Conservation (phyloP, 2,329 filamentous ascomycete species). For the Chrysoporthe austroafricana region DNA sequence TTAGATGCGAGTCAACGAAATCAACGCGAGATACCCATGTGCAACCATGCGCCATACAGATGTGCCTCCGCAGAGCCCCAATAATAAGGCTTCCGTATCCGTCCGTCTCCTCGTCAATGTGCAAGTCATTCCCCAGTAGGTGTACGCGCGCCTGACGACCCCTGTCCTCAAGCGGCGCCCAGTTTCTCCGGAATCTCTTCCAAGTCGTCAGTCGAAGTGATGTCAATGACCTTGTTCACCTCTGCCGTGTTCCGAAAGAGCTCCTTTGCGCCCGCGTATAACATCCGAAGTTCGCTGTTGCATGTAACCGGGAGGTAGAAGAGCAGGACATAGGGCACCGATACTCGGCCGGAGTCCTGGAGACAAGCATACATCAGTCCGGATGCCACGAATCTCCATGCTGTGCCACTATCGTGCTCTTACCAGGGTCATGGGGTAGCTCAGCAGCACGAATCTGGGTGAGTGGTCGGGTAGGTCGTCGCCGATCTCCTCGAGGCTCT, state of each 20-base stretch:
- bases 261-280: slow-evolving; percentile 95
- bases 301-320: slow-evolving; percentile 94
- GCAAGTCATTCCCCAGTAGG: neutral
- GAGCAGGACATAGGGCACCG: slow-evolving; percentile 90
- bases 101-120: neutral
- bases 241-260: slow-evolving; percentile 92
- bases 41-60: slow-evolving; percentile 16
- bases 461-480: slow-evolving; percentile 93
- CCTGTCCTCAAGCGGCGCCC: slow-evolving; percentile 37
- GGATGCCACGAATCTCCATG: neutral
- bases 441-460: slow-evolving; percentile 86
- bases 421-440: slow-evolving; percentile 88
- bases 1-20: slow-evolving; percentile 28
- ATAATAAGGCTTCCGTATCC: neutral
- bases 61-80: neutral
- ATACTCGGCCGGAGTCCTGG: slow-evolving; percentile 78
- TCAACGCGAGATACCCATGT: slow-evolving; percentile 22
- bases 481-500: slow-evolving; percentile 75
- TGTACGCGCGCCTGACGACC: neutral
- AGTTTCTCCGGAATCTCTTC: slow-evolving; percentile 76
- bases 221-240: slow-evolving; percentile 85
- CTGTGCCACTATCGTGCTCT: slow-evolving; percentile 16
- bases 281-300: slow-evolving; percentile 85
- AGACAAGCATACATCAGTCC: slow-evolving; percentile 3
- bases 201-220: slow-evolving; percentile 79